Conservation (phyloP, 139 green algal genomes). For the Closterium sp. region DNA sequence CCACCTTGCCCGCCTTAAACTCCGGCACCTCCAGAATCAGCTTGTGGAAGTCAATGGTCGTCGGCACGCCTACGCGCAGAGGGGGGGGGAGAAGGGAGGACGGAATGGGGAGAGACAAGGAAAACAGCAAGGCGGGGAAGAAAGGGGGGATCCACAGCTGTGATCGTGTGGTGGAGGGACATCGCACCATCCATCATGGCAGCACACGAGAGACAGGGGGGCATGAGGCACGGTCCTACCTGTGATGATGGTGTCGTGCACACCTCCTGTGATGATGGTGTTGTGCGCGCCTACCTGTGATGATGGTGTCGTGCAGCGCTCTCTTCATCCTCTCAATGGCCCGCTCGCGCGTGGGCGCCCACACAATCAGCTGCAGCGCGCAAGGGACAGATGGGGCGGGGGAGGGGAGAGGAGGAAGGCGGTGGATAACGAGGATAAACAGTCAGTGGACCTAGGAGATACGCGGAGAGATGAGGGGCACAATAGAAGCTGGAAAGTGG, state of each 20-base stretch:
- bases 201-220: too few relatives aligned
- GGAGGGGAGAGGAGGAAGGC: too few relatives aligned
- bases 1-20: constrained; percentile 68
- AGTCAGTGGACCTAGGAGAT: too few relatives aligned
- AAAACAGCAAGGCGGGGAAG: too few relatives aligned
- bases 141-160: too few relatives aligned
- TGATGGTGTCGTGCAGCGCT: constrained; percentile 48
- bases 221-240: neutral
- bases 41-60: constrained; percentile 54
- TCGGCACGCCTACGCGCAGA: constrained; percentile 23
- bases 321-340: constrained; percentile 54
- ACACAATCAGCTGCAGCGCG: constrained; percentile 91
- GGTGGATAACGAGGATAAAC: neutral
- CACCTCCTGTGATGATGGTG: constrained; percentile 43
- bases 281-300: constrained; percentile 33
- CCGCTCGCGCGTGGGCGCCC: constrained; percentile 46
- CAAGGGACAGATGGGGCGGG: neutral
- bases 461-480: neutral
- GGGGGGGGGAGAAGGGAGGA: too few relatives aligned
- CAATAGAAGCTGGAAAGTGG: neutral
- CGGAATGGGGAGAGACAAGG: too few relatives aligned
- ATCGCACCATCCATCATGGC: neutral
- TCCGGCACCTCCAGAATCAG: constrained; percentile 39
- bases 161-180: neutral
- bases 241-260: constrained; percentile 49